Evolutionary conservation across 805 yeast species (phyloP).

Genomic region (Saturnispora sanitii): DNA sequence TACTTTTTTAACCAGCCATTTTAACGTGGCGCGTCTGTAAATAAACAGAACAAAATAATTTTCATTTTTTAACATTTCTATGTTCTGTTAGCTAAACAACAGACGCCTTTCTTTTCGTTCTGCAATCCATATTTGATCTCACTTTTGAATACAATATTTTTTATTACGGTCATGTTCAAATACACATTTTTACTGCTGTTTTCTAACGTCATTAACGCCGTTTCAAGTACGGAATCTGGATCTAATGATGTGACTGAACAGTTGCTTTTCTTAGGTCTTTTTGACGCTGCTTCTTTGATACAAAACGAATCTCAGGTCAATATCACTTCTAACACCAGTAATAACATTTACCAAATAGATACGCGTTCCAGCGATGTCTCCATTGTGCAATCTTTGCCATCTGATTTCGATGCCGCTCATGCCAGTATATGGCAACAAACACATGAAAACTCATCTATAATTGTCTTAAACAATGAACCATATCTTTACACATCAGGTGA

Average conservation of each 20-base stretch:
- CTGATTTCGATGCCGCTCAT: not conserved
- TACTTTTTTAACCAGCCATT: conserved; percentile 5
- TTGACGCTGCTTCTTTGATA: conserved; percentile 21
- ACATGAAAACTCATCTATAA: conserved; percentile 7
- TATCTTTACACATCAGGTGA: conserved; percentile 10
- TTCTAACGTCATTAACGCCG: not conserved
- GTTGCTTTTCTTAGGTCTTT: conserved; percentile 21
- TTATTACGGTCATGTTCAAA: too few relatives aligned
- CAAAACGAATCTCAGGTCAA: conserved; percentile 17
- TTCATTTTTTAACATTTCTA: not conserved
- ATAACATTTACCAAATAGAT: conserved; percentile 14
- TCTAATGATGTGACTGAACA: conserved; percentile 18
- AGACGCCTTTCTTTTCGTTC: not conserved
- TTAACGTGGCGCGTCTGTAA: conserved; percentile 7
- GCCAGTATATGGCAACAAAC: conserved; percentile 10
- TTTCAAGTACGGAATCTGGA: too few relatives aligned
- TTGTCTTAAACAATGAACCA: conserved; percentile 21
- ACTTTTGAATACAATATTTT: too few relatives aligned
- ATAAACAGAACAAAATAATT: not conserved
- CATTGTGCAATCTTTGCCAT: not conserved
- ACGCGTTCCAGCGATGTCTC: conserved; percentile 8
- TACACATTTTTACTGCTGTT: not conserved
- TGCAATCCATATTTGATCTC: too few relatives aligned
- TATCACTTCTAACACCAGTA: conserved; percentile 10
- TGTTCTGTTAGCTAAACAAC: not conserved